Base-by-base conservation (phyloP, 2,329 filamentous ascomycete genomes). In the Penicillium janthinellum region DNA sequence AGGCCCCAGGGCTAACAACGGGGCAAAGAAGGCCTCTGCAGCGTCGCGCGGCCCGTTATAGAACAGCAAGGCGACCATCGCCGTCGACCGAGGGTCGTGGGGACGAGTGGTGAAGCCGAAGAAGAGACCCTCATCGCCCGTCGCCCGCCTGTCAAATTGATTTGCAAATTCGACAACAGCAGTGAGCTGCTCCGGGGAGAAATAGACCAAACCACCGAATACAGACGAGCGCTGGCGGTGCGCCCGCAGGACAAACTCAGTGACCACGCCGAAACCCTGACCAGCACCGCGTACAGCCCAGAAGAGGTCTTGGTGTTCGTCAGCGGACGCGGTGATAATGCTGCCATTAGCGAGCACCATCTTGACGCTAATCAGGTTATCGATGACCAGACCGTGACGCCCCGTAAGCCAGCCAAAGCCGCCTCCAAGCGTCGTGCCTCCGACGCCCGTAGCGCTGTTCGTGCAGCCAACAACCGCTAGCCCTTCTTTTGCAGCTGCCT, bases 391-490 rank as follows among this genome's bases (percentile, higher is more conserved):
- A 0, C 86, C 87, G 58, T 84, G 74, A 35, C 75, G 75, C 1
- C 83, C 81, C 14, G 77, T 81, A 11, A 88, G 72, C 69, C 81
- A 81, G 0, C 86, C 84, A 65, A 83, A 85, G 1, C 85, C 85
- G 22, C 85, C 85, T 2, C 84, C 83, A 0, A 87, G 69, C 0
- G 82, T 79, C n/a, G 87, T 72, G 0, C 84, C 86, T 5, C 83
- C 85, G 3, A 88, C 83, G 3, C 86, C 86, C 1, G 84, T 87
- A 60, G 87, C 82, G 38, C 82, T 83, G 5, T 87, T 82, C 0
- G 85, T 86, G 4, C 86, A 85, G 6, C 85, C 85, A 0, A 86
- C 82, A 1, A 84, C 84, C 1, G 85, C 85, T 2, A 88, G 78
- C 0, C 79, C 79, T 65, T 84, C 73, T 50, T 79, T 71, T 54